Percentiles rank a stretch among this genome's conserved stretches.
These are phyloP conservation scores for Heliosperma pusillum DNA, from an alignment of 148 eudicot genomes.

Conservation along the genomic window DNA sequence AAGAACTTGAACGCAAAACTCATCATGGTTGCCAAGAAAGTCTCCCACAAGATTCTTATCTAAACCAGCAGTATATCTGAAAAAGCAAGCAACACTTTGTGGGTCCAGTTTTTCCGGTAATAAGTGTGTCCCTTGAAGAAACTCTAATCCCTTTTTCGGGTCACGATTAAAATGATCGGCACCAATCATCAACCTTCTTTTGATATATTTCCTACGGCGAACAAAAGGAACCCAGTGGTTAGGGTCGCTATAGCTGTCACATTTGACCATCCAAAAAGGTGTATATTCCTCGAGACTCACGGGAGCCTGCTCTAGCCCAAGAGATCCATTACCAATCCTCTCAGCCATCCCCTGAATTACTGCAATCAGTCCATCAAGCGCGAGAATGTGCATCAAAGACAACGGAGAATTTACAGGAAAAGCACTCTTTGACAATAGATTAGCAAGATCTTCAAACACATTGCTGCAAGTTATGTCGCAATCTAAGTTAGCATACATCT, in stretches of 20 bases:
- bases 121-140: constrained; percentile 77
- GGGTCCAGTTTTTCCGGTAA: constrained; percentile 87
- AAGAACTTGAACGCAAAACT: constrained; percentile 86
- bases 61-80: constrained; percentile 82
- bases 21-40: constrained; percentile 89
- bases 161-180: constrained; percentile 91
- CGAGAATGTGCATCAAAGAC: constrained; percentile 84
- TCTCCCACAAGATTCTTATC: constrained; percentile 95
- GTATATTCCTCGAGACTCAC: constrained; percentile 65
- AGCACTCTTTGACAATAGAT: constrained; percentile 85
- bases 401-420: constrained; percentile 88
- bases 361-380: constrained; percentile 87
- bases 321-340: constrained; percentile 62
- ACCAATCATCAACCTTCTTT: constrained; percentile 83
- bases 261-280: constrained; percentile 81
- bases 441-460: constrained; percentile 86
- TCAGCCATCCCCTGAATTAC: constrained; percentile 94
- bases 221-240: constrained; percentile 89
- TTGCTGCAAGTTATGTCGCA: constrained; percentile 91
- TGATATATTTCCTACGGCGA: constrained; percentile 72
- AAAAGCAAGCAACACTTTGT: constrained; percentile 89
- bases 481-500: constrained; percentile 89
- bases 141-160: constrained; percentile 89
- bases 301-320: constrained; percentile 45
- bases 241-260: constrained; percentile 64